Evolutionary conservation across 345 rosid species (phyloP).

Genomic region (Diplotaxis tenuifolia): DNA sequence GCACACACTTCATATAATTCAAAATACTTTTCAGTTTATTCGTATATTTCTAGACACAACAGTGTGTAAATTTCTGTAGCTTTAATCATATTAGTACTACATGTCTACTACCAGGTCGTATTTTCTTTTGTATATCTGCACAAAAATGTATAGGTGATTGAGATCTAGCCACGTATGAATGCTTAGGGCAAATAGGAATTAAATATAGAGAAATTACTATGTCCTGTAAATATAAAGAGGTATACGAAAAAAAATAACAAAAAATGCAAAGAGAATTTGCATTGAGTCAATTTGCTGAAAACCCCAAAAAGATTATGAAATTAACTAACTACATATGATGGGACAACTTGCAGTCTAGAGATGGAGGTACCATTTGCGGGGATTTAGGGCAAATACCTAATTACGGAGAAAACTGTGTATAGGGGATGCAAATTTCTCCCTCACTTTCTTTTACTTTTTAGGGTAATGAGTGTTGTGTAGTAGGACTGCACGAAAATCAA

Average conservation of each 20-base stretch:
- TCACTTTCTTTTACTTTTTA: conserved; percentile 27
- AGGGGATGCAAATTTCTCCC: no score
- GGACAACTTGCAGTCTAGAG: no score
- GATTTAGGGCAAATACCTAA: no score
- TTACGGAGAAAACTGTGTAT: no score
- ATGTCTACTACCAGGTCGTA: neutral
- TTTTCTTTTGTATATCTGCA: neutral
- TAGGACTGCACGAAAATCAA: conserved; percentile 25
- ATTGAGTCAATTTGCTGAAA: no score
- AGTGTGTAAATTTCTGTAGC: neutral
- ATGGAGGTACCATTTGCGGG: no score
- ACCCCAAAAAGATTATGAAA: no score
- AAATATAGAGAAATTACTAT: neutral
- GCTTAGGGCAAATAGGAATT: conserved; percentile 10
- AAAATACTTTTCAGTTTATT: neutral
- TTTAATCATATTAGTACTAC: neutral
- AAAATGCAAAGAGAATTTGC: no score
- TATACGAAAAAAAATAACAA: neutral
- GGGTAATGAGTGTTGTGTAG: conserved; percentile 40
- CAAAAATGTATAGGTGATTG: neutral
- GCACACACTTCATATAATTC: neutral
- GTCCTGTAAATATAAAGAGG: neutral
- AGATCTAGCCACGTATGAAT: conserved; percentile 14
- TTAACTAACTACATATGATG: no score
- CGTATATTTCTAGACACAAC: neutral